phyloP scores from a whole-genome alignment of 1,139 yeast species.

The Kodamaea alishanica region DNA sequence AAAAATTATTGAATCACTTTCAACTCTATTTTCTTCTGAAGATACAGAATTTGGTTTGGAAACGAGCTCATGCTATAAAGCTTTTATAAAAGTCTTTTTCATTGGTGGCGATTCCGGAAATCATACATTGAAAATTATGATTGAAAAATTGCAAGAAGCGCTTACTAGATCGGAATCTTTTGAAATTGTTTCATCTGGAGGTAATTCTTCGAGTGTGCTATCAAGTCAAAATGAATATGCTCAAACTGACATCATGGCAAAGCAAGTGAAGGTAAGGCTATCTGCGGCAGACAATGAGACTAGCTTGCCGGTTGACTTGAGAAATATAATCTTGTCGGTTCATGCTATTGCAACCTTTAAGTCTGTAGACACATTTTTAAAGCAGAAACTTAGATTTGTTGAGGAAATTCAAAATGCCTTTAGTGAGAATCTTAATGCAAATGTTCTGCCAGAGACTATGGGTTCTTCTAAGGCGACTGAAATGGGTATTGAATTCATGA shows the following conservation, averaged over 20 bases:
- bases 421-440: conserved; percentile 9
- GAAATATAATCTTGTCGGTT: conserved; percentile 57
- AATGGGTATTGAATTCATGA: conserved; percentile 53
- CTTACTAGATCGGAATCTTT: conserved; percentile 74
- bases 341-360: conserved; percentile 87
- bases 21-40: conserved; percentile 34
- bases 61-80: conserved; percentile 28
- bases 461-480: conserved; percentile 3
- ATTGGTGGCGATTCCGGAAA: conserved; percentile 22
- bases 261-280: conserved; percentile 63
- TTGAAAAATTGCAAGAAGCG: conserved; percentile 67
- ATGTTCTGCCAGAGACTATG: conserved; percentile 12
- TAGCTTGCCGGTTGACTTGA: conserved; percentile 28
- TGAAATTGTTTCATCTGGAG: conserved; percentile 62
- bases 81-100: conserved; percentile 50
- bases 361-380: conserved; percentile 64
- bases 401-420: conserved; percentile 17
- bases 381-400: conserved; percentile 27
- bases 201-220: conserved; percentile 10
- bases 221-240: conserved; percentile 11
- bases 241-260: conserved; percentile 64
- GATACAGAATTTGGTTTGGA: conserved; percentile 22
- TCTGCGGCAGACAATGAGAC: conserved; percentile 27
- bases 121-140: conserved; percentile 38
- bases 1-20: conserved; percentile 54